A percentile compares a stretch with the other conserved stretches of the same genome.
These are phyloP conservation scores for Nicotiana tabacum DNA, from an alignment of 257 asterid species.

Conservation along the genomic window DNA sequence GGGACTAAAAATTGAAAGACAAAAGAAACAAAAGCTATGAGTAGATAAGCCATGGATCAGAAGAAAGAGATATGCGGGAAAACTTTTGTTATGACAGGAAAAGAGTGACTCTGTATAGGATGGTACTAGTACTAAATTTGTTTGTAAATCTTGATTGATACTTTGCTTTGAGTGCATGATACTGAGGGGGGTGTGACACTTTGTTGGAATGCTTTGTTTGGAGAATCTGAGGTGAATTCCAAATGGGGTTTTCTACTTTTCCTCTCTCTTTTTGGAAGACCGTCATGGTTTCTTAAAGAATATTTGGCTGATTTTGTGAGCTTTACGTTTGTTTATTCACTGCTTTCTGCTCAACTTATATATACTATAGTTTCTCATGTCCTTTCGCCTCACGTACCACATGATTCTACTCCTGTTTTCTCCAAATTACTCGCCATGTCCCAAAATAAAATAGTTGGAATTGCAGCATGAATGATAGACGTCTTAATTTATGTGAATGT, in stretches of 20 bases:
- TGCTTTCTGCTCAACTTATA: no score
- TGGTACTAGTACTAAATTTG: not conserved
- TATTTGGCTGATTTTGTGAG: conserved; percentile 29
- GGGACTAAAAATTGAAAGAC: not conserved
- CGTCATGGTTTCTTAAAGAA: conserved; percentile 24
- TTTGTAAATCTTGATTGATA: conserved; percentile 20
- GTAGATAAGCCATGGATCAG: not conserved
- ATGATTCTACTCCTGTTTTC: no score
- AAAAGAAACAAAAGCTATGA: not conserved
- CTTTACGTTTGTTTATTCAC: conserved; percentile 1
- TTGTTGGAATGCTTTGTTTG: not conserved
- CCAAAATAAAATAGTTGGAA: no score
- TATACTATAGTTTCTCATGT: no score
- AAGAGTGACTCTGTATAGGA: no score
- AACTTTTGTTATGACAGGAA: not conserved
- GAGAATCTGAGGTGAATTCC: conserved; percentile 42
- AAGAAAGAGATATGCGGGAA: not conserved
- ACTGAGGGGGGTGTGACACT: not conserved
- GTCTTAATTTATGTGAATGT: no score
- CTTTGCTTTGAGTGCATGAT: conserved; percentile 53
- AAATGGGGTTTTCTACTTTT: conserved; percentile 5
- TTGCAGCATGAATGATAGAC: no score
- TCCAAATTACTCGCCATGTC: no score
- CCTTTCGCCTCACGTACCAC: no score
- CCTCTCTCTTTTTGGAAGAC: conserved; percentile 20